Percentiles rank a stretch among this genome's conserved stretches.
phyloP scores from a whole-genome alignment of 179 eudicot genomes.

The Sideroxylon spinosum region DNA sequence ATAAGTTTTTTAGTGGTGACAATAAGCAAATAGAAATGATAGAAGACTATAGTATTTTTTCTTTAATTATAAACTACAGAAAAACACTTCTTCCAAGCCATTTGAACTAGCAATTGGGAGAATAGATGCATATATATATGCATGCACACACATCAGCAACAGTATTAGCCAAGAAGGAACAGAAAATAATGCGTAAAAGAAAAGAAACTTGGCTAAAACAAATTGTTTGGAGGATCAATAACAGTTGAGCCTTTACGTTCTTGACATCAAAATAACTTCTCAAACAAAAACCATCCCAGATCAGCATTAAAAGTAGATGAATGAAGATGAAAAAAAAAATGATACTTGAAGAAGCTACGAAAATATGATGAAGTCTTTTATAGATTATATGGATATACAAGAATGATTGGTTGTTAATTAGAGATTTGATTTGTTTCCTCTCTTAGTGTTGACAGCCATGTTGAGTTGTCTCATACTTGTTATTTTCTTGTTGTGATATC shows the following conservation, averaged over 20 bases:
- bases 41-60: background rate
- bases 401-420: too few species aligned
- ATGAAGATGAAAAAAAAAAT: background rate
- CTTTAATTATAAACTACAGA: background rate
- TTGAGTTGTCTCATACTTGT: too few species aligned
- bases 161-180: background rate
- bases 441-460: too few species aligned
- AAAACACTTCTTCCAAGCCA: background rate
- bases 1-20: background rate
- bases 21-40: background rate
- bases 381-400: too few species aligned
- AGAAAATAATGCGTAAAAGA: background rate
- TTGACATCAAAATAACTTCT: background rate
- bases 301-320: background rate
- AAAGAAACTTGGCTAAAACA: background rate
- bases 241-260: background rate
- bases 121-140: background rate
- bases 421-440: too few species aligned
- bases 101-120: background rate
- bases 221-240: background rate
- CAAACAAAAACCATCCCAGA: background rate
- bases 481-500: too few species aligned
- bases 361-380: background rate
- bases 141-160: background rate
- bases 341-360: background rate